These are phyloP conservation scores for Abelmoschus esculentus DNA, from an alignment of 345 rosid species.

Conservation along the genomic window DNA sequence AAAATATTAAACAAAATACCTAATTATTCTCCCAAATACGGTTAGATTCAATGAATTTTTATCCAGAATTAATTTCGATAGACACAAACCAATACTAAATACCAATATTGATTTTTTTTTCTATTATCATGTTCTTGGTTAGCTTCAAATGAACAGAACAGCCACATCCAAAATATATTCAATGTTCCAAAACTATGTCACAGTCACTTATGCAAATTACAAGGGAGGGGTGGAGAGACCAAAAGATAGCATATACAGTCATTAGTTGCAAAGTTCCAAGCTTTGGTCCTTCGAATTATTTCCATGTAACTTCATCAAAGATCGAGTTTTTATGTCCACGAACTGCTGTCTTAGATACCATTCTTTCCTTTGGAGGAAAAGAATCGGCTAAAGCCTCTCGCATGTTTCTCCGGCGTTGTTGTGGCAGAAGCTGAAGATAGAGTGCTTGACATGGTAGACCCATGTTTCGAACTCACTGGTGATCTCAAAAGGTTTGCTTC, in stretches of 20 bases:
- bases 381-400: slow-evolving; percentile 81
- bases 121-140: not conserved
- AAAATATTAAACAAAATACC: too few species aligned
- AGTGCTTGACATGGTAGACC: slow-evolving; percentile 53
- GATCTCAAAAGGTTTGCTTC: slow-evolving; percentile 43
- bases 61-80: too few species aligned
- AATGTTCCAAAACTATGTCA: slow-evolving; percentile 1
- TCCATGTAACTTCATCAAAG: not conserved
- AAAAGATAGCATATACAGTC: slow-evolving; percentile 14
- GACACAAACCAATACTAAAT: too few species aligned
- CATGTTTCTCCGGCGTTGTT: slow-evolving; percentile 61
- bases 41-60: too few species aligned
- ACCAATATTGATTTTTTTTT: too few species aligned
- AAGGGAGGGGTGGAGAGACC: too few species aligned
- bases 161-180: not conserved
- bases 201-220: slow-evolving; percentile 6
- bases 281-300: not conserved
- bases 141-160: not conserved
- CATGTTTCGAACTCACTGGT: slow-evolving; percentile 45
- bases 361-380: slow-evolving; percentile 78
- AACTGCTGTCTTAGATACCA: slow-evolving; percentile 20
- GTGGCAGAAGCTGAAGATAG: slow-evolving; percentile 40
- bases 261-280: slow-evolving; percentile 12
- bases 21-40: too few species aligned
- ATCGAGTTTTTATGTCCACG: not conserved